Percentiles rank a stretch among this genome's conserved stretches.
Evolutionary conservation across 441 rosid species (phyloP).

Genomic region (Bruguiera hainesii): DNA sequence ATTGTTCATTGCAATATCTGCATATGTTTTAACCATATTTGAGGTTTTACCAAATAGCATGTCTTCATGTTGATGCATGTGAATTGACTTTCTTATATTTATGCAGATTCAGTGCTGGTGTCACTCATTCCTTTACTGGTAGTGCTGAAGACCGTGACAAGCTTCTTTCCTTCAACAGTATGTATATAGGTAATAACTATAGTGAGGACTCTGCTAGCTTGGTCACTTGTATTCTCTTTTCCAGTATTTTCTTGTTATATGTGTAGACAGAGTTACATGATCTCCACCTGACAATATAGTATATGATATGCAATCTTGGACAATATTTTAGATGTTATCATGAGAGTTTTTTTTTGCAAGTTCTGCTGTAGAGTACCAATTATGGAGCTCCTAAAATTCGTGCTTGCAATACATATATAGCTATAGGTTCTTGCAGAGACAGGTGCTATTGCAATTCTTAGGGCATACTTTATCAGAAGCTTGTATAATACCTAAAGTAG

Average conservation of each 20-base stretch:
- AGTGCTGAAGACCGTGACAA: constrained; percentile 65
- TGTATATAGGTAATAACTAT: constrained; percentile 63
- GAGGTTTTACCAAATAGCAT: neutral
- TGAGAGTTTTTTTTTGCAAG: too few relatives aligned
- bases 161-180: constrained; percentile 65
- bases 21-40: neutral
- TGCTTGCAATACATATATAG: too few relatives aligned
- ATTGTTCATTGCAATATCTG: neutral
- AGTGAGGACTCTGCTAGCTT: neutral
- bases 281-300: too few relatives aligned
- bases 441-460: too few relatives aligned
- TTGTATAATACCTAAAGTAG: too few relatives aligned
- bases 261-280: neutral
- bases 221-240: neutral
- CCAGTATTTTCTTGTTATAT: neutral
- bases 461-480: too few relatives aligned
- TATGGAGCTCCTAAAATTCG: too few relatives aligned
- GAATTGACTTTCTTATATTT: constrained; percentile 6
- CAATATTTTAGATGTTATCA: too few relatives aligned
- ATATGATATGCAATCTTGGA: too few relatives aligned
- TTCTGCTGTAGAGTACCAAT: too few relatives aligned
- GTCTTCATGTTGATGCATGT: neutral
- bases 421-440: too few relatives aligned
- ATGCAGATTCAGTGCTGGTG: constrained; percentile 71
- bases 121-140: constrained; percentile 91